Conservation (phyloP, 352 stramenopile species). For the Phytophthora sansomeana region DNA sequence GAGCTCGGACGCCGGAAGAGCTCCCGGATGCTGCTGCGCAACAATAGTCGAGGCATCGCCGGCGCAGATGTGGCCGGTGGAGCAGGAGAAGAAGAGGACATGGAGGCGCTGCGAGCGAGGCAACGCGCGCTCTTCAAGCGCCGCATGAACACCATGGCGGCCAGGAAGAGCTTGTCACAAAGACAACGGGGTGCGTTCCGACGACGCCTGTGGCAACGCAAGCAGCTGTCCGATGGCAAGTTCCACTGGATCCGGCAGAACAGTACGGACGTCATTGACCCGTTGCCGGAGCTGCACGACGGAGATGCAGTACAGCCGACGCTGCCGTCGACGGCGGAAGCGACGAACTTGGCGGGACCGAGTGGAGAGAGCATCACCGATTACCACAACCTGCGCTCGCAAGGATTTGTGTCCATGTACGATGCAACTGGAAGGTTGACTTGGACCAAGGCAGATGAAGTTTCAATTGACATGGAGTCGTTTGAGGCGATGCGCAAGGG, state of each 20-base stretch:
- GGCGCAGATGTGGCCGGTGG: constrained; percentile 13
- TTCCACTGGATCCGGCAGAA: constrained; percentile 81
- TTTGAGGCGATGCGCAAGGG: constrained; percentile 44
- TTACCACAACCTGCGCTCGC: constrained; percentile 66
- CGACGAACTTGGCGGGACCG: constrained; percentile 34
- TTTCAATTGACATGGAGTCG: constrained; percentile 78
- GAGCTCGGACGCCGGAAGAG: constrained; percentile 58
- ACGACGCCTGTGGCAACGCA: constrained; percentile 70
- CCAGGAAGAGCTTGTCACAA: constrained; percentile 70
- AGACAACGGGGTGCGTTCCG: constrained; percentile 73
- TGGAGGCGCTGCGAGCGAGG: constrained; percentile 48
- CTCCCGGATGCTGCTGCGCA: constrained; percentile 55
- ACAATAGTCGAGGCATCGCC: constrained; percentile 36
- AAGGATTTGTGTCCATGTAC: constrained; percentile 80
- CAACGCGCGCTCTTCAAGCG: constrained; percentile 76
- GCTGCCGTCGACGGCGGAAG: constrained; percentile 29
- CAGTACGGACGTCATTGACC: constrained; percentile 52
- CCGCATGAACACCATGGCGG: constrained; percentile 70
- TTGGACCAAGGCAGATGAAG: constrained; percentile 69
- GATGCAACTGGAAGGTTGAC: constrained; percentile 56
- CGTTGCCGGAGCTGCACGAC: constrained; percentile 20
- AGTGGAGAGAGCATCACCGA: constrained; percentile 65
- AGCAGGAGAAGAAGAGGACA: constrained; percentile 24
- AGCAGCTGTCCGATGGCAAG: constrained; percentile 63
- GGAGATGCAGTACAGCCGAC: constrained; percentile 19